Base-by-base conservation (phyloP, 2,329 filamentous ascomycete species). In the Phyllosticta ampelicida region DNA sequence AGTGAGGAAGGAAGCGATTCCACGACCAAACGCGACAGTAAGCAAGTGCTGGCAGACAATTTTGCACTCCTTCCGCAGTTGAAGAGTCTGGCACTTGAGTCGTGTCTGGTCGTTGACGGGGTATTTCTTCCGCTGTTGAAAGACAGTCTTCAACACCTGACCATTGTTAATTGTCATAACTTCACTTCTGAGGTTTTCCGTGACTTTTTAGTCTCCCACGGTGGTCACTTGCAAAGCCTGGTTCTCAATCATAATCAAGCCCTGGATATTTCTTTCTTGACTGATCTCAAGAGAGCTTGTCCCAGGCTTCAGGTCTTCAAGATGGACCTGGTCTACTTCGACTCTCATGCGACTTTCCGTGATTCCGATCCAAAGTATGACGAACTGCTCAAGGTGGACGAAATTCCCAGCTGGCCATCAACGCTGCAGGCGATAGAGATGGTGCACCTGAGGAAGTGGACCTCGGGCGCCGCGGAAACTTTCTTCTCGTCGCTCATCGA, bases 401-500 rank as follows among this genome's bases (percentile, higher is more conserved):
- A 95, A 61, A 71, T 86, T 5, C 91, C 92, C 0, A 81, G 78
- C 0, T 97, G 92, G 92, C 91, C 92, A 1, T 68, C 77, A 5
- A 84, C 78, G 5, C 77, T 97, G 1, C 83, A 84, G 55, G 76
- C 79, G 2, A 77, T 97, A 51, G 86, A 92, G 67, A 77, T 96
- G 59, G 80, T 86, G 49, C 85, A 94, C 61, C 78, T 96, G 61
- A 83, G 89, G 36, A 86, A 89, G 63, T 91, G 87, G 84, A 79
- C 80, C 11, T 78, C 82, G 0, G 78, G 80, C 30, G 82, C 84
- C 0, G 90, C 90, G 0, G 83, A 88, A 64, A 84, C 83, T 59
- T 89, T 96, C 64, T 87, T 96, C 64, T 79, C 82, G 48, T 94
- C 89, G 16, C 76, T 97, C 1, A 80, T 92, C 20, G 80, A 90